A percentile compares a stretch with the other conserved stretches of the same genome.
phyloP scores from a whole-genome alignment of 116 monocot species.

The Posidonia oceanica region DNA sequence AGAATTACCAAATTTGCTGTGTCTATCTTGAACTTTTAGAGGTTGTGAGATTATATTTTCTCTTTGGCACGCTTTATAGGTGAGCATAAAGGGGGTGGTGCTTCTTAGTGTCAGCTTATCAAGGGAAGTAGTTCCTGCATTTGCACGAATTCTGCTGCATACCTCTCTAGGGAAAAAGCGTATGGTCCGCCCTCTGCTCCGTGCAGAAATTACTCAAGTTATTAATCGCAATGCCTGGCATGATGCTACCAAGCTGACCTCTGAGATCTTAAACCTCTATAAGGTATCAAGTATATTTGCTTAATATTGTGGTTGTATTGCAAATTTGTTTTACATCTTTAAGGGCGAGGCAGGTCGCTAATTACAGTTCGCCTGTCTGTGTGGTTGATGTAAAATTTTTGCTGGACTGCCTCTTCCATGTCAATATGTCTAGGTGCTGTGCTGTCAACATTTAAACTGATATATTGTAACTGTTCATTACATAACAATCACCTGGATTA shows the following conservation, averaged over 20 bases:
- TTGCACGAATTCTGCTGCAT: conserved; percentile 88
- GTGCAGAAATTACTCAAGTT: conserved; percentile 90
- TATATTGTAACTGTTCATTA: too few species aligned
- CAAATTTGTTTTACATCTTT: too few species aligned
- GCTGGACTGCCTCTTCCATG: too few species aligned
- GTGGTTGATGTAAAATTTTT: too few species aligned
- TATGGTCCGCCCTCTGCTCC: conserved; percentile 80
- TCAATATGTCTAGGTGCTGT: too few species aligned
- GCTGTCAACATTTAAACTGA: too few species aligned
- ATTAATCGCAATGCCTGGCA: conserved; percentile 91
- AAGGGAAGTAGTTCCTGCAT: conserved; percentile 87
- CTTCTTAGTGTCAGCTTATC: conserved; percentile 72
- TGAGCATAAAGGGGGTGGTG: conserved; percentile 71
- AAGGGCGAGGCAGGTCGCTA: too few species aligned
- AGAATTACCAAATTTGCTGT: background rate
- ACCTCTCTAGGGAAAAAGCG: conserved; percentile 85
- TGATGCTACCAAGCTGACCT: conserved; percentile 69
- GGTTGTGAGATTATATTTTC: background rate
- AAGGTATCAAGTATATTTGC: conserved; percentile 32
- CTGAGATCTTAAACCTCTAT: conserved; percentile 61
- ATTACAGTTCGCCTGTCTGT: too few species aligned
- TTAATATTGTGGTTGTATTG: too few species aligned
- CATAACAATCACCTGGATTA: too few species aligned
- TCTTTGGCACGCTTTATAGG: conserved; percentile 16
- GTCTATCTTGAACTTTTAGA: background rate